Evolutionary conservation across 129 eudicot genomes (phyloP).

Genomic region (Saposhnikovia divaricata): DNA sequence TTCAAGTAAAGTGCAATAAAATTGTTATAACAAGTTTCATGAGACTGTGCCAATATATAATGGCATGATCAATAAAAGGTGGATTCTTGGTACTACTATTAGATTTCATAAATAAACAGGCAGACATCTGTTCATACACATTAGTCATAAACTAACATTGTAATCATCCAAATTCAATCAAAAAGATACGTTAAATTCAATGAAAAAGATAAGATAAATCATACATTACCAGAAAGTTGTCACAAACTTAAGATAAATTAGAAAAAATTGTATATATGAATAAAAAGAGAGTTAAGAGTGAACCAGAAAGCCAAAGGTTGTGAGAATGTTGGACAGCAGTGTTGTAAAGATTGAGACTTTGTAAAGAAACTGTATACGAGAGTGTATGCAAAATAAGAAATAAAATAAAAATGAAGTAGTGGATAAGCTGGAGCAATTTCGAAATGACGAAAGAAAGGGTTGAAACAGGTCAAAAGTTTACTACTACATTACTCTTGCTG

Average conservation of each 20-base stretch:
- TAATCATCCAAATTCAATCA: background rate
- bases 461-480: slow-evolving; percentile 10
- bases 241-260: background rate
- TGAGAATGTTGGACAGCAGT: background rate
- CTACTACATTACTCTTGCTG: background rate
- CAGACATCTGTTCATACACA: background rate
- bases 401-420: background rate
- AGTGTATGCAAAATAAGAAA: background rate
- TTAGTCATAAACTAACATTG: background rate
- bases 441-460: slow-evolving; percentile 3
- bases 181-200: background rate
- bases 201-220: too few relatives aligned
- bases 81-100: background rate
- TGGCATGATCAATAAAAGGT: background rate
- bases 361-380: background rate
- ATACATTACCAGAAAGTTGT: background rate
- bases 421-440: background rate
- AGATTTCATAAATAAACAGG: background rate
- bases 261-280: background rate
- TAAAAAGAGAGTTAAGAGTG: background rate
- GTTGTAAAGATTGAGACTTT: background rate
- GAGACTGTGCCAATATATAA: background rate
- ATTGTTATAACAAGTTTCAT: background rate
- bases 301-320: background rate
- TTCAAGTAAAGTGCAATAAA: background rate